These are phyloP conservation scores for Calonectria pseudoreteaudii DNA, from an alignment of 2,329 filamentous ascomycete species.

Conservation along the genomic window DNA sequence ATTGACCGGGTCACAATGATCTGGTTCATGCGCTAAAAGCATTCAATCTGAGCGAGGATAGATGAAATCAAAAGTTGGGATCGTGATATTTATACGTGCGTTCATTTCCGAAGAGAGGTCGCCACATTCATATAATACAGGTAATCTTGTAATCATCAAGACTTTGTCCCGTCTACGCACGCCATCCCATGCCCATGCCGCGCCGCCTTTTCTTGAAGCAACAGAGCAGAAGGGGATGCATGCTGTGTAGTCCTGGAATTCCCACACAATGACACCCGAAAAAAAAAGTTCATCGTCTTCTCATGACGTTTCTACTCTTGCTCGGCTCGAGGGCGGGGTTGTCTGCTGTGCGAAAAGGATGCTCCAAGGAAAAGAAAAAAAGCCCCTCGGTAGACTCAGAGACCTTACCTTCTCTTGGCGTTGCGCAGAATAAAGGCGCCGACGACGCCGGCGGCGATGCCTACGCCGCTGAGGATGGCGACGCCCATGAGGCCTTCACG, in stretches of 20 bases:
- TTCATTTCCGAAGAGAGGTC: conserved; percentile 22
- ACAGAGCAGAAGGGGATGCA: conserved; percentile 18
- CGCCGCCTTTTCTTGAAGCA: conserved; percentile 5
- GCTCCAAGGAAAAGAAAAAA: neutral
- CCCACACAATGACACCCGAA: conserved; percentile 17
- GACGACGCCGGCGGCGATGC: conserved; percentile 92
- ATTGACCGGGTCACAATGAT: neutral
- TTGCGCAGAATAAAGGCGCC: conserved; percentile 88
- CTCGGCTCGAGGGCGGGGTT: neutral
- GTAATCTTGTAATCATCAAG: conserved; percentile 34
- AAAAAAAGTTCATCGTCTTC: neutral
- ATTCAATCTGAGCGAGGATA: neutral
- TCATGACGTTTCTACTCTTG: neutral
- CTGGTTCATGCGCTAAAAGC: neutral
- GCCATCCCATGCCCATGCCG: conserved; percentile 17
- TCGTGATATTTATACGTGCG: conserved; percentile 28
- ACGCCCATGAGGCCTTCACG: conserved; percentile 95
- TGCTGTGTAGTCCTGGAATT: conserved; percentile 29
- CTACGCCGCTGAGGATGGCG: conserved; percentile 92
- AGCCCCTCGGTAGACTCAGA: neutral
- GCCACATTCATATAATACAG: conserved; percentile 42
- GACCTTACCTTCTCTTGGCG: conserved; percentile 66
- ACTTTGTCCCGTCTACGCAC: conserved; percentile 28
- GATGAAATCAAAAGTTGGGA: conserved; percentile 8
- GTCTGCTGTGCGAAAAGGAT: neutral